phyloP scores from a whole-genome alignment of 1,284 basidiomycete species.

The Athelia sp. region DNA sequence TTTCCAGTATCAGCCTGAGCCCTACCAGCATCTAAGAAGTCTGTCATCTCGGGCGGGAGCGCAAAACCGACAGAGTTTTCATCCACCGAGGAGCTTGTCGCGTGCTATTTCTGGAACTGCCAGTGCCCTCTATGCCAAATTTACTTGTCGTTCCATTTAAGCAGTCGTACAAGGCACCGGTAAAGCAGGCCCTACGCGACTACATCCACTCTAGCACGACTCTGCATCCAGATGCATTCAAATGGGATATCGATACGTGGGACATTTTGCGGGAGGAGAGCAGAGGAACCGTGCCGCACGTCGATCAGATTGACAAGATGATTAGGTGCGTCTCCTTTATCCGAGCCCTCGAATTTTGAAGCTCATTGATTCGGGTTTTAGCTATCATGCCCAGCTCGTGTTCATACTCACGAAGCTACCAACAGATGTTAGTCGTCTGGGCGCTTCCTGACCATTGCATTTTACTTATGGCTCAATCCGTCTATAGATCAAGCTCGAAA shows the following conservation, averaged over 20 bases:
- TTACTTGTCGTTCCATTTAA: conserved; percentile 79
- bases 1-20: no score
- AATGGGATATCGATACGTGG: conserved; percentile 73
- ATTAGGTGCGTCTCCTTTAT: conserved; percentile 33
- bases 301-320: conserved; percentile 42
- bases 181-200: conserved; percentile 54
- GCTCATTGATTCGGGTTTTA: conserved; percentile 21
- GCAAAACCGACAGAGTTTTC: no score
- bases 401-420: conserved; percentile 60
- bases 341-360: conserved; percentile 10
- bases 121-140: conserved; percentile 56
- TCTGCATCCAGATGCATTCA: conserved; percentile 88
- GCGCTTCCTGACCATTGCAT: conserved; percentile 1
- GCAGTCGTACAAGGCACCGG: conserved; percentile 54
- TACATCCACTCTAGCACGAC: conserved; percentile 74
- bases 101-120: background rate
- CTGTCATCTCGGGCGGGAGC: no score
- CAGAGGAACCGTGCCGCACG: conserved; percentile 53
- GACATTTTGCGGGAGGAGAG: conserved; percentile 64
- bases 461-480: conserved; percentile 6
- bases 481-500: conserved; percentile 67
- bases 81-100: no score
- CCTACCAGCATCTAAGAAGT: no score
- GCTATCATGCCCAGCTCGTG: conserved; percentile 86
- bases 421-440: conserved; percentile 28